Evolutionary conservation across 306 rosid genomes (phyloP).

Genomic region (Gleditsia sinensis): DNA sequence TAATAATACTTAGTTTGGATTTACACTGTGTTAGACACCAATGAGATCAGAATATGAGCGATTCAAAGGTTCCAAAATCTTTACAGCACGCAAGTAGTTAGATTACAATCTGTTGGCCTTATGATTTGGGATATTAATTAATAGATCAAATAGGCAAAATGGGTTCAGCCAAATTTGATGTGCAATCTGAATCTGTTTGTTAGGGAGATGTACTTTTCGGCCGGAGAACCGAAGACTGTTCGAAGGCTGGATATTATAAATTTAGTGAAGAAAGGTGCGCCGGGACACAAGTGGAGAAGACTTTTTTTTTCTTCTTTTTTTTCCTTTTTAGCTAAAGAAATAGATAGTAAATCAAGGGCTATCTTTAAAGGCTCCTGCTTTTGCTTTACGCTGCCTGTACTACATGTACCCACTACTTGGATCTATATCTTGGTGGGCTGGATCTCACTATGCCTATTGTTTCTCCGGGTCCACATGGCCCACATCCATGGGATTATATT

Average conservation of each 20-base stretch:
- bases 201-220: conserved; percentile 14
- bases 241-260: conserved; percentile 3
- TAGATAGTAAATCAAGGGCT: conserved; percentile 6
- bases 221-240: background rate
- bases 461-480: conserved; percentile 48
- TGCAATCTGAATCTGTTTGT: conserved; percentile 23
- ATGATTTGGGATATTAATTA: background rate
- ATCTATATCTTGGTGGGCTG: conserved; percentile 57
- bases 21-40: conserved; percentile 1
- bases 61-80: conserved; percentile 26
- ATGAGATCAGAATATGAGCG: background rate
- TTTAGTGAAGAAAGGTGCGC: conserved; percentile 18
- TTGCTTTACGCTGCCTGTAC: conserved; percentile 35
- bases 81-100: conserved; percentile 34
- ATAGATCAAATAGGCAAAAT: conserved; percentile 15
- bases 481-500: background rate
- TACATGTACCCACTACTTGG: conserved; percentile 37
- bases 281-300: conserved; percentile 35
- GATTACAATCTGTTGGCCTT: conserved; percentile 33
- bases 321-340: background rate
- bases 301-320: conserved; percentile 5
- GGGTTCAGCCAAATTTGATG: conserved; percentile 20
- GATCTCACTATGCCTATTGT: conserved; percentile 42
- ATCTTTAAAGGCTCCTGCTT: background rate
- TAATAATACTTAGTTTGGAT: background rate